Evolutionary conservation across 768 basidiomycete species (phyloP).

Genomic region (Suillus hirtellus): DNA sequence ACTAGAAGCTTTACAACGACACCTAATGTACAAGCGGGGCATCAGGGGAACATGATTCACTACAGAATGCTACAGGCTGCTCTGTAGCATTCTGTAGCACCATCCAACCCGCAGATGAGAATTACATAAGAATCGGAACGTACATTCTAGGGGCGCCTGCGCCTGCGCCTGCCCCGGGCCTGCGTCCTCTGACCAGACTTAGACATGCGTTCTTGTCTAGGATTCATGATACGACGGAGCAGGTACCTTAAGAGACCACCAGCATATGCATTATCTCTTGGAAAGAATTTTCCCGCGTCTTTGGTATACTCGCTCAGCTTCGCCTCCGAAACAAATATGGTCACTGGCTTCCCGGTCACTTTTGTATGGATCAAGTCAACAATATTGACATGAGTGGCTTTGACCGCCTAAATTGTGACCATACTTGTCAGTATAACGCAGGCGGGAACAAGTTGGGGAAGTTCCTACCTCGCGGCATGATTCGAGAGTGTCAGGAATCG

Average conservation of each 20-base stretch:
- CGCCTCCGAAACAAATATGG: slow-evolving; percentile 20
- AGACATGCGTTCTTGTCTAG: neutral
- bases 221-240: slow-evolving; percentile 25
- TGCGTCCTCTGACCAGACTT: neutral
- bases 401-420: slow-evolving; percentile 19
- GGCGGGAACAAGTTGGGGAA: neutral
- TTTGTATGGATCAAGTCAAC: slow-evolving; percentile 30
- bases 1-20: neutral
- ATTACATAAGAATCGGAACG: neutral
- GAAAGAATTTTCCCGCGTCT: slow-evolving; percentile 23
- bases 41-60: no score
- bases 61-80: no score
- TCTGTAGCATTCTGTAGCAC: no score
- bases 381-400: slow-evolving; percentile 32
- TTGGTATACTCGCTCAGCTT: slow-evolving; percentile 27
- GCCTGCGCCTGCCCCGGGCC: neutral
- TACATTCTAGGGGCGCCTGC: neutral
- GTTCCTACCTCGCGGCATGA: slow-evolving; percentile 21
- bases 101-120: neutral
- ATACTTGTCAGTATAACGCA: neutral
- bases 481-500: slow-evolving; percentile 17
- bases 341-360: slow-evolving; percentile 17
- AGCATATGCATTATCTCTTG: slow-evolving; percentile 25
- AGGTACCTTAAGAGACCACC: slow-evolving; percentile 33
- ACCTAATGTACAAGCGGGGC: neutral